Percentiles rank a stretch among this genome's conserved stretches.
These are phyloP conservation scores for Emiliania huxleyi DNA, from an alignment of 78 protist species.

Conservation along the genomic window DNA sequence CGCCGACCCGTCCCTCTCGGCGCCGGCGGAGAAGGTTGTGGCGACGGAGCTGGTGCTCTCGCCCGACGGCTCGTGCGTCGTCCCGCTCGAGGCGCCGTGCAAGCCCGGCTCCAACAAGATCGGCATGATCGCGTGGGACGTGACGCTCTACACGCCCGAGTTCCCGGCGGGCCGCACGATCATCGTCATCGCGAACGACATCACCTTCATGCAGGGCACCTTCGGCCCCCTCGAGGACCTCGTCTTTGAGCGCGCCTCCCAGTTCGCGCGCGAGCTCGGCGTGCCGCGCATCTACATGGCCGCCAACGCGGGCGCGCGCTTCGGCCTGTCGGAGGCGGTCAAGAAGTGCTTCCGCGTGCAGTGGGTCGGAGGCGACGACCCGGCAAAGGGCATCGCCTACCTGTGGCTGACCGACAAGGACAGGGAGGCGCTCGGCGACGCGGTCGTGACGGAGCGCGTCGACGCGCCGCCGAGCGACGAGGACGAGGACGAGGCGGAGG, in stretches of 20 bases:
- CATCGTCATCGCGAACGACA: slow-evolving; percentile 92
- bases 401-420: slow-evolving; percentile 80
- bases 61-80: not conserved
- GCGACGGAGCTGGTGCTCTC: slow-evolving; percentile 38
- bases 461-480: not conserved
- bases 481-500: not conserved
- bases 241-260: slow-evolving; percentile 72
- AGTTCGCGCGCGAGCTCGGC: slow-evolving; percentile 74
- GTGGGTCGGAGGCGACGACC: slow-evolving; percentile 68
- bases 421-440: slow-evolving; percentile 25
- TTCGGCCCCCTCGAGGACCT: slow-evolving; percentile 77
- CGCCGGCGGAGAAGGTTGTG: not conserved
- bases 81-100: slow-evolving; percentile 42
- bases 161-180: slow-evolving; percentile 82
- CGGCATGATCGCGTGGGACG: slow-evolving; percentile 94
- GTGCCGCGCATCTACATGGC: slow-evolving; percentile 91
- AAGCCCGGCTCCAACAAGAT: slow-evolving; percentile 56
- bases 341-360: slow-evolving; percentile 64
- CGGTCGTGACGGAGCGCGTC: not conserved
- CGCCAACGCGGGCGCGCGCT: slow-evolving; percentile 93
- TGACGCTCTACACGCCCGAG: slow-evolving; percentile 83
- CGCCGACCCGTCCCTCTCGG: not conserved
- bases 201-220: slow-evolving; percentile 86
- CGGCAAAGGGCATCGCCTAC: slow-evolving; percentile 72
- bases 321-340: slow-evolving; percentile 86